Base-by-base conservation (phyloP, 2,329 filamentous ascomycete genomes). In the Cryoendolithus antarcticus region DNA sequence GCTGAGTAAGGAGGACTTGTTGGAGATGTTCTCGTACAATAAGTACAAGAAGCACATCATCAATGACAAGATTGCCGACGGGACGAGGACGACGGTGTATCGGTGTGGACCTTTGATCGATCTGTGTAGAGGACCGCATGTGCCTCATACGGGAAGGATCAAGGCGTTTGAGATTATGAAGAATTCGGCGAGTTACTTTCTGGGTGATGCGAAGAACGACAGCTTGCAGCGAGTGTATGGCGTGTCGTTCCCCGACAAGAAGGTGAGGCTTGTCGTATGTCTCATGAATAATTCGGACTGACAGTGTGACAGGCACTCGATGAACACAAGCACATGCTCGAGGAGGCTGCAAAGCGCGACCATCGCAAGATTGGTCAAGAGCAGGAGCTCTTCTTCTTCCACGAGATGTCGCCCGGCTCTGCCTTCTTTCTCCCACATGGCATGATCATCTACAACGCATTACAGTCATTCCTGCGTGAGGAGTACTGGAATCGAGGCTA, bases 31-130 rank as follows among this genome's bases (percentile, higher is more conserved):
- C 70, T 77, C 79, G 53, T 93, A 93, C 72, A 95, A 93, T 73
- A 91, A 91, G 62, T 96, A 94, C 71, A 96, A 98, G 75, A 79
- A 93, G 60, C 84, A 95, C 62, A 93, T 96, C 62, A 96, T 98
- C 66, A 81, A 86, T 53, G 82, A 86, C 68, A 86, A 93, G 63
- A 84, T 96, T 44, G 71, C 80, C 30, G 86, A 94, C 51, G 86
- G 86, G 51, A 88, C 86, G 40, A 85, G 74, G 58, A 93, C 86
- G 59, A 96, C 91, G 7, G 89, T 96, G 31, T 98, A 96, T 64
- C 79, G 86, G 47, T 93, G 86, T 56, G 91, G 91, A 42, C 86
- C 86, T 9, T 70, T 96, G 41, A 94, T 96, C 55, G 91, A 98
- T 73, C 69, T 96, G 47, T 96, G 91, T 70, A 77, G 86, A 60